phyloP scores from a whole-genome alignment of 1,284 basidiomycete species.

The Ustilago nuda region DNA sequence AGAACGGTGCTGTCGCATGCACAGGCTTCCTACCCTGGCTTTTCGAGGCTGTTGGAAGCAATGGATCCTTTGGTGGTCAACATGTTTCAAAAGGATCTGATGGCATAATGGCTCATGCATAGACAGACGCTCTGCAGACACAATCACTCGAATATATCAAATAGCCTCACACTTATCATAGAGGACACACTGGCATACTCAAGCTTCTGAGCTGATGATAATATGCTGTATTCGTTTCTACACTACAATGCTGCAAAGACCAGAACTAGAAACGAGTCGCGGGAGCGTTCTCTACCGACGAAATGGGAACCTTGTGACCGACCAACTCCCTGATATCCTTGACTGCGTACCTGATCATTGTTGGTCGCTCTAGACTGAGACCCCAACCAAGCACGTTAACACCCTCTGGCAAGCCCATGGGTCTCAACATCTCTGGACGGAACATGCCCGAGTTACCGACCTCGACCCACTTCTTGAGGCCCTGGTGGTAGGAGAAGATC shows the following conservation, averaged over 20 bases:
- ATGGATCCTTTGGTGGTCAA: constrained; percentile 66
- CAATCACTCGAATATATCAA: neutral
- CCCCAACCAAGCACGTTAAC: constrained; percentile 98
- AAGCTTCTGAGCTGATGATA: neutral
- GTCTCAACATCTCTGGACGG: constrained; percentile 94
- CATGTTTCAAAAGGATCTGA: constrained; percentile 59
- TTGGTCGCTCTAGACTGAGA: constrained; percentile 93
- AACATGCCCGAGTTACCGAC: constrained; percentile 92
- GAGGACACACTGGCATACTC: no score
- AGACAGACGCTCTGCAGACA: neutral
- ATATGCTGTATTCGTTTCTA: neutral
- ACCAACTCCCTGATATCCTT: constrained; percentile 97
- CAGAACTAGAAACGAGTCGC: constrained; percentile 63
- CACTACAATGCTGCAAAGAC: neutral
- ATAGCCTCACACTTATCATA: neutral
- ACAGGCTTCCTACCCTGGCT: constrained; percentile 32
- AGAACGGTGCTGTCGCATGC: constrained; percentile 48
- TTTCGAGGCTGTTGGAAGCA: constrained; percentile 34
- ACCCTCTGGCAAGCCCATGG: constrained; percentile 98
- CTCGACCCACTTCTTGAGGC: constrained; percentile 95
- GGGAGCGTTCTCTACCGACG: constrained; percentile 62
- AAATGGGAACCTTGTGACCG: constrained; percentile 88
- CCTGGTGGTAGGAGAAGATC: constrained; percentile 98
- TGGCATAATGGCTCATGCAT: constrained; percentile 1
- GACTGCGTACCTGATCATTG: constrained; percentile 90